phyloP scores from a whole-genome alignment of 495 filamentous ascomycete genomes.

The Parmelia sp. region DNA sequence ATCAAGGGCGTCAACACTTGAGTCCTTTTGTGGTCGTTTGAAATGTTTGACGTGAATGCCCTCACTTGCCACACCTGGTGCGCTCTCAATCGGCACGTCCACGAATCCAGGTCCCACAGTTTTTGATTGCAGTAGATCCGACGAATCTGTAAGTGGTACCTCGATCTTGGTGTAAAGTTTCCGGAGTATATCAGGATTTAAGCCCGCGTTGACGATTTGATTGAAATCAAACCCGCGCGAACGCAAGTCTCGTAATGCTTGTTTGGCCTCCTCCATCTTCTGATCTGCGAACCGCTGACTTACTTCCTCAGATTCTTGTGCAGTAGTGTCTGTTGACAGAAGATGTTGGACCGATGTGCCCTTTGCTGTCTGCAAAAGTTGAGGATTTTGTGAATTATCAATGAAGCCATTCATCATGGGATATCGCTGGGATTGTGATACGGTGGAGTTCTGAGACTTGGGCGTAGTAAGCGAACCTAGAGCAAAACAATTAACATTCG shows the following conservation, averaged over 20 bases:
- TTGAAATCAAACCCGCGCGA: conserved; percentile 60
- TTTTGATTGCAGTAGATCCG: conserved; percentile 8
- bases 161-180: conserved; percentile 61
- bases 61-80: not conserved
- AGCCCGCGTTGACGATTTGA: conserved; percentile 64
- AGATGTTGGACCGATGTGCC: not conserved
- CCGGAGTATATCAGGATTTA: conserved; percentile 55
- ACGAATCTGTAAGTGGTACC: conserved; percentile 37
- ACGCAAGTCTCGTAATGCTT: conserved; percentile 58
- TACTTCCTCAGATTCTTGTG: not conserved
- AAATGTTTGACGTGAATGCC: not conserved
- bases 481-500: not conserved
- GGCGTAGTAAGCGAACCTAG: not conserved
- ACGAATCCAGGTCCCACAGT: conserved; percentile 7
- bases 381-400: not conserved
- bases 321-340: not conserved
- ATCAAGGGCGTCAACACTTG: not conserved
- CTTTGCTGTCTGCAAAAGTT: not conserved
- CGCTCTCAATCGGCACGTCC: not conserved
- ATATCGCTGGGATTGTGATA: conserved; percentile 1
- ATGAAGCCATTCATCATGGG: conserved; percentile 1
- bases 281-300: not conserved
- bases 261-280: conserved; percentile 43
- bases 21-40: not conserved
- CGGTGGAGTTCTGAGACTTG: not conserved